Conservation (phyloP, 257 asterid species). For the Ajuga chamaepitys region DNA sequence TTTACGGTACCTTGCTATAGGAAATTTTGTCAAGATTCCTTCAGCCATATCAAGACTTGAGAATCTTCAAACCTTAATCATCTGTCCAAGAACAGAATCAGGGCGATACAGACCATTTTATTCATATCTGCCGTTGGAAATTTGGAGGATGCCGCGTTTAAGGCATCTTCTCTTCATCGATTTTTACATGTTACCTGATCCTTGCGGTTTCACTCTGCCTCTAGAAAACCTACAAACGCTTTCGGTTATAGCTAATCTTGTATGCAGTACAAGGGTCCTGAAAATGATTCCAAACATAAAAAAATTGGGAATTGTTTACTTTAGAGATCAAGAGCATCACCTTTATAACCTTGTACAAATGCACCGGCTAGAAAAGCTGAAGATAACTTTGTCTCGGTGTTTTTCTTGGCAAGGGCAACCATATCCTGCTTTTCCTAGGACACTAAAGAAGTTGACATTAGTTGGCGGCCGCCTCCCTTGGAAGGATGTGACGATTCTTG, state of each 20-base stretch:
- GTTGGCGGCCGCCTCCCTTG: background rate
- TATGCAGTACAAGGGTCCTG: background rate
- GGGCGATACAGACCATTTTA: background rate
- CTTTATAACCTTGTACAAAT: too few relatives aligned
- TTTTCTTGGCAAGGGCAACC: background rate
- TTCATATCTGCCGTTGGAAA: background rate
- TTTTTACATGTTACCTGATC: background rate
- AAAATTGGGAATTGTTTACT: background rate
- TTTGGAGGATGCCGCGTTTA: constrained; percentile 1
- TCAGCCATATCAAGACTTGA: background rate
- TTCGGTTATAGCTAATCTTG: too few relatives aligned
- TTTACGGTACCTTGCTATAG: background rate
- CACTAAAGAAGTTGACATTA: background rate
- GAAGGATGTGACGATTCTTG: background rate
- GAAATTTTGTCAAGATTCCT: background rate
- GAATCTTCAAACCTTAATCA: background rate
- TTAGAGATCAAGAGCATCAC: too few relatives aligned
- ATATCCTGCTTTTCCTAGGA: background rate
- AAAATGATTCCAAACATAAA: background rate
- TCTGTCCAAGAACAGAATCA: background rate
- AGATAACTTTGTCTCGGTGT: too few relatives aligned
- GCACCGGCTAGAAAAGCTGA: too few relatives aligned
- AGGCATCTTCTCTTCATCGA: background rate
- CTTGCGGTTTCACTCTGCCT: background rate
- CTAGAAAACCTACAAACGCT: constrained; percentile 2